Percentiles rank a stretch among this genome's conserved stretches.
Conservation (phyloP, 345 rosid genomes). For the Fremontodendron californicum region DNA sequence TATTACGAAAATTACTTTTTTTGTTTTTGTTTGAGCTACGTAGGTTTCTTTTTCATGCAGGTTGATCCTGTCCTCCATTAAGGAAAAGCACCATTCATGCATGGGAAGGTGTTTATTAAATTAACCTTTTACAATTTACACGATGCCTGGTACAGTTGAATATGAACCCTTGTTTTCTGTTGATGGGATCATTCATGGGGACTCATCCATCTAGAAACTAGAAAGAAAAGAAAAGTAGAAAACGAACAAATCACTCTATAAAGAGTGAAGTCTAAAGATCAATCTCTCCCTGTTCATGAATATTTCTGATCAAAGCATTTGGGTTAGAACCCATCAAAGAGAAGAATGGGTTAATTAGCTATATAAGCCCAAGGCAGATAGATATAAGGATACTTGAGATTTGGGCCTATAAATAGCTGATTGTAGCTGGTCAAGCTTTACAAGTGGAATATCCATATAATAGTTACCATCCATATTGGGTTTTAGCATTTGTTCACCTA, state of each 20-base stretch:
- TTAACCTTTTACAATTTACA: not conserved
- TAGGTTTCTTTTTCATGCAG: not conserved
- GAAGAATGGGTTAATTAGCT: not conserved
- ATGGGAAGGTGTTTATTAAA: not conserved
- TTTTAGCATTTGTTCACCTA: not conserved
- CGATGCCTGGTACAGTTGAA: not conserved
- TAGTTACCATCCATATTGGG: not conserved
- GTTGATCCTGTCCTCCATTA: not conserved
- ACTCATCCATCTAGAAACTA: not conserved
- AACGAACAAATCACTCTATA: not conserved
- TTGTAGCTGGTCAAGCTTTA: not conserved
- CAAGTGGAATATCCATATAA: not conserved
- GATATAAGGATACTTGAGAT: not conserved
- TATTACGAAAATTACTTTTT: too few species aligned
- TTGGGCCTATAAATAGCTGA: not conserved
- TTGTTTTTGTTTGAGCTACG: not conserved
- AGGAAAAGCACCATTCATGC: not conserved
- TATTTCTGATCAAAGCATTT: not conserved
- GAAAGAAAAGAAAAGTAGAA: too few species aligned
- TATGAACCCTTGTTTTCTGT: not conserved
- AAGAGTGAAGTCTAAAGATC: too few species aligned
- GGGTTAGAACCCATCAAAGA: not conserved
- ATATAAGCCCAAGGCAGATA: not conserved
- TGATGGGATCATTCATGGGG: not conserved
- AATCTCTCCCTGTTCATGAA: not conserved